Evolutionary conservation across 306 rosid genomes (phyloP).

Genomic region (Amphicarpaea edgeworthii): DNA sequence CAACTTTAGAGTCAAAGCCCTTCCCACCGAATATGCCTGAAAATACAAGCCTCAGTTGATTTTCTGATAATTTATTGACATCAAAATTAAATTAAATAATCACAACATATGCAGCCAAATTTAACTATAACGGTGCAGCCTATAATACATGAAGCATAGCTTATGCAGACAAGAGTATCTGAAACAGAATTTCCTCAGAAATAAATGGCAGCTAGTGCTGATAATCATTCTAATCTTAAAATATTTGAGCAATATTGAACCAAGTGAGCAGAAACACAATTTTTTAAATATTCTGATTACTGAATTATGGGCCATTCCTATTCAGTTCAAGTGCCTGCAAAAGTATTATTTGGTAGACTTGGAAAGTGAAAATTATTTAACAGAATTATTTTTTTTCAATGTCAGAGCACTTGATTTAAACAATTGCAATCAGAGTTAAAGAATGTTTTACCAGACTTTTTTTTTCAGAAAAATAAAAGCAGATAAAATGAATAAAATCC

Average conservation of each 20-base stretch:
- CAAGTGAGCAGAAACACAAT: background rate
- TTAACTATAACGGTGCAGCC: background rate
- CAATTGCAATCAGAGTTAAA: constrained; percentile 12
- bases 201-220: background rate
- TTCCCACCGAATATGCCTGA: constrained; percentile 91
- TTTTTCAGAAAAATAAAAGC: background rate
- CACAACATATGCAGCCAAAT: constrained; percentile 21
- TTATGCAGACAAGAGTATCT: constrained; percentile 21
- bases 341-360: background rate
- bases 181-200: constrained; percentile 12
- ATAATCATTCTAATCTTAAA: background rate
- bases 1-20: constrained; percentile 92
- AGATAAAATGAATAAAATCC: constrained; percentile 15
- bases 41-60: constrained; percentile 41
- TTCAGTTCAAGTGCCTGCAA: background rate
- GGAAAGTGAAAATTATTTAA: too few relatives aligned
- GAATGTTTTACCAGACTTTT: constrained; percentile 13
- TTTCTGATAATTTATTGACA: constrained; percentile 34
- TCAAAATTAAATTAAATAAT: constrained; percentile 11
- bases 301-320: background rate
- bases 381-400: constrained; percentile 14
- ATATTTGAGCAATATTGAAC: background rate
- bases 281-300: constrained; percentile 15
- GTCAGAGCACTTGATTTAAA: constrained; percentile 26
- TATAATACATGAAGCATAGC: background rate